These are phyloP conservation scores for Paraleonurus japonicus DNA, from an alignment of 257 asterid species.

Conservation along the genomic window DNA sequence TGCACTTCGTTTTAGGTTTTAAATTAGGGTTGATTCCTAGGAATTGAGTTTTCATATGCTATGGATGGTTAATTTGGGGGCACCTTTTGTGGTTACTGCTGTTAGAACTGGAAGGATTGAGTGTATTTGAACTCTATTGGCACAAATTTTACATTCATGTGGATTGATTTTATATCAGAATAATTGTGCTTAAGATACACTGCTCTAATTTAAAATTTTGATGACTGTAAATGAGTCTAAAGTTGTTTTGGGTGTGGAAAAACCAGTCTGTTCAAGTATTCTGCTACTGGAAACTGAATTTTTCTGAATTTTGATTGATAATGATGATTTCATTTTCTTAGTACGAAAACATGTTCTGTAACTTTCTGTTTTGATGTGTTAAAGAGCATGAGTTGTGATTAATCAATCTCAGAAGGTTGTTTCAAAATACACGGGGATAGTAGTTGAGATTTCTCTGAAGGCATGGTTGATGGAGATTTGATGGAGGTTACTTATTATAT, in stretches of 20 bases:
- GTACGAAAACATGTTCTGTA: background rate
- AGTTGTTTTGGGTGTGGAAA: background rate
- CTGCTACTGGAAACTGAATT: conserved; percentile 6
- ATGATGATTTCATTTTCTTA: background rate
- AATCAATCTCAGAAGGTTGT: background rate
- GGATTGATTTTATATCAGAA: conserved; percentile 1
- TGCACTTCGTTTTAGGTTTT: conserved; percentile 24
- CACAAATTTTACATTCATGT: background rate
- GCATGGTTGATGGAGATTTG: background rate
- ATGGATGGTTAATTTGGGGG: conserved; percentile 9
- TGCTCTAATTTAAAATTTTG: background rate
- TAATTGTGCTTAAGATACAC: background rate
- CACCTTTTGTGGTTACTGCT: conserved; percentile 1
- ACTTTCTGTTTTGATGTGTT: background rate
- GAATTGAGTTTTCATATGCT: background rate
- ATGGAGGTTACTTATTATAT: background rate
- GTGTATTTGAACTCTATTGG: conserved; percentile 19
- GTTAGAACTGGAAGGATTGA: conserved; percentile 10
- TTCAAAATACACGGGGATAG: conserved; percentile 7
- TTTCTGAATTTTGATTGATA: background rate
- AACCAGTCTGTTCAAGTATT: background rate
- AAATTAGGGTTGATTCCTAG: background rate
- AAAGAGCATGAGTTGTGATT: background rate
- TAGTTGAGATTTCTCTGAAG: background rate
- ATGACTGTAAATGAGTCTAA: background rate